These are phyloP conservation scores for Moesziomyces globuligerus DNA, from an alignment of 1,284 basidiomycete species.

Conservation along the genomic window DNA sequence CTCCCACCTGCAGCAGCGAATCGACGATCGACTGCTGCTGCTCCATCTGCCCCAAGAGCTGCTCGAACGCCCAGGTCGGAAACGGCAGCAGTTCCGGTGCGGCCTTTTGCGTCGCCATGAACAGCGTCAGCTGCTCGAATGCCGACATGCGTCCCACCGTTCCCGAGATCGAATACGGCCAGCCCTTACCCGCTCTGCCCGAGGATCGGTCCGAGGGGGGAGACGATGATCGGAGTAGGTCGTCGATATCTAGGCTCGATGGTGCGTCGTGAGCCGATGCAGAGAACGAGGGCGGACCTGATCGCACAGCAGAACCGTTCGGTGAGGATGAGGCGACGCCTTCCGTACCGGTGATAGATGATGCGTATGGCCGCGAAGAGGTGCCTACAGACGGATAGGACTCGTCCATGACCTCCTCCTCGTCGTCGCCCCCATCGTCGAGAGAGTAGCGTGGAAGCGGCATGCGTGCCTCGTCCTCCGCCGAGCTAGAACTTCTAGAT, in stretches of 20 bases:
- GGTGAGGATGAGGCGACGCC: conserved; percentile 3
- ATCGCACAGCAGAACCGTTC: not conserved
- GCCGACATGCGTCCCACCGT: conserved; percentile 3
- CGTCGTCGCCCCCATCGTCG: conserved; percentile 32
- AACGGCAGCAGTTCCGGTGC: conserved; percentile 40
- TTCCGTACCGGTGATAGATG: not conserved
- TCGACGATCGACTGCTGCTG: conserved; percentile 60
- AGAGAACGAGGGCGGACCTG: conserved; percentile 4
- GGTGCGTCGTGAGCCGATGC: conserved; percentile 7
- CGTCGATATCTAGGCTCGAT: conserved; percentile 34
- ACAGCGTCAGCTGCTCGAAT: conserved; percentile 35
- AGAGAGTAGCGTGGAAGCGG: conserved; percentile 37
- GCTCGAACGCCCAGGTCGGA: conserved; percentile 23
- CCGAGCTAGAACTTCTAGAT: too few species aligned
- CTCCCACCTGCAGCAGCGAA: conserved; percentile 22
- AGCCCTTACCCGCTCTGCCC: not conserved
- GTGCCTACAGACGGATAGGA: conserved; percentile 15
- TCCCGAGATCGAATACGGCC: conserved; percentile 19
- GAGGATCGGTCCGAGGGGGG: not conserved
- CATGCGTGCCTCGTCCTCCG: conserved; percentile 9
- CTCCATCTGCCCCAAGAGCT: conserved; percentile 43
- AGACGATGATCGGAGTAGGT: conserved; percentile 5
- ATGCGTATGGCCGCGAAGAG: not conserved
- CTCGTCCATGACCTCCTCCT: conserved; percentile 26
- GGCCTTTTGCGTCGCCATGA: conserved; percentile 29